Evolutionary conservation across 192 early-diverging fungal species (phyloP).

Genomic region (Cladochytrium replicatum): DNA sequence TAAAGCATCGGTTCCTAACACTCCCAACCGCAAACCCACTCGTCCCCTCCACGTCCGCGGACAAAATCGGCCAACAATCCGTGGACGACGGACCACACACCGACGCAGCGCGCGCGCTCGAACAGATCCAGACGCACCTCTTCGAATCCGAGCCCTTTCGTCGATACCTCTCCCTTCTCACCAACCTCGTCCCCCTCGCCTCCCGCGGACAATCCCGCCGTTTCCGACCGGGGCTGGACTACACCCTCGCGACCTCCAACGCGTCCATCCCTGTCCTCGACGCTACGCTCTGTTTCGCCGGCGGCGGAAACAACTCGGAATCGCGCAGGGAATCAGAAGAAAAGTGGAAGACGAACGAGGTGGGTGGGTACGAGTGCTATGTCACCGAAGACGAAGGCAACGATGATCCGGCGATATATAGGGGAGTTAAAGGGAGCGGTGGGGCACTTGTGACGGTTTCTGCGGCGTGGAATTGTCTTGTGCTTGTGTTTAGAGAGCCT

Average conservation of each 20-base stretch:
- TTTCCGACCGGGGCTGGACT: slow-evolving; percentile 73
- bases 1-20: slow-evolving; percentile 51
- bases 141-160: slow-evolving; percentile 49
- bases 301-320: background rate
- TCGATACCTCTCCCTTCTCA: slow-evolving; percentile 47
- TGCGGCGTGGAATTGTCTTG: slow-evolving; percentile 55
- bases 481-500: slow-evolving; percentile 60
- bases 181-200: slow-evolving; percentile 30
- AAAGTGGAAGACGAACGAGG: slow-evolving; percentile 48
- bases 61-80: no score
- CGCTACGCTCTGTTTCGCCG: slow-evolving; percentile 50
- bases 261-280: slow-evolving; percentile 45
- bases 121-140: slow-evolving; percentile 26
- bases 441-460: slow-evolving; percentile 60
- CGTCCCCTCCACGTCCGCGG: slow-evolving; percentile 1
- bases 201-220: slow-evolving; percentile 50
- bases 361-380: slow-evolving; percentile 72
- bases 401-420: slow-evolving; percentile 63
- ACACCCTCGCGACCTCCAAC: slow-evolving; percentile 58
- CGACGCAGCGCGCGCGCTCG: slow-evolving; percentile 23
- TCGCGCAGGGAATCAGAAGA: slow-evolving; percentile 9
- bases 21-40: slow-evolving; percentile 22
- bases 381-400: slow-evolving; percentile 56
- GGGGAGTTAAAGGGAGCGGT: slow-evolving; percentile 42
- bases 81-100: no score